A percentile compares a stretch with the other conserved stretches of the same genome.
phyloP scores from a whole-genome alignment of 192 early-diverging fungal species.

The Backusella macrospora region DNA sequence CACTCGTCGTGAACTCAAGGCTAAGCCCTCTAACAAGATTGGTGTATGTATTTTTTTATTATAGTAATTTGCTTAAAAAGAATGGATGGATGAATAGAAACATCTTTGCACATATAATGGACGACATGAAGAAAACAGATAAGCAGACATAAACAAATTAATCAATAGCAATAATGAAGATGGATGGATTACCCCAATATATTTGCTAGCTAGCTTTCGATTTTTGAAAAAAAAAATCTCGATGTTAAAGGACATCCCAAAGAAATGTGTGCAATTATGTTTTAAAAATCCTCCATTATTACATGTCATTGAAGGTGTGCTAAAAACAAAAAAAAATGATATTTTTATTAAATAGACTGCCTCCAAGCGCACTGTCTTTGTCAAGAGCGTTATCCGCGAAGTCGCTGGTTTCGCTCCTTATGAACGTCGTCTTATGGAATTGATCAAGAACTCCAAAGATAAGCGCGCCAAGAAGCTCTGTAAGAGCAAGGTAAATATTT shows the following conservation, averaged over 20 bases:
- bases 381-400: constrained; percentile 94
- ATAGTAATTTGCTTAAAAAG: constrained; percentile 24
- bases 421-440: constrained; percentile 99
- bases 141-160: constrained; percentile 3
- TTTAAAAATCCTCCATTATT: no score
- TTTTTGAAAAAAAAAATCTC: no score
- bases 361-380: constrained; percentile 84
- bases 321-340: not conserved
- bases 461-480: constrained; percentile 99
- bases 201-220: no score
- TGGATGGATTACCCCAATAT: no score
- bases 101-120: constrained; percentile 2
- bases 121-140: constrained; percentile 6
- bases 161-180: no score
- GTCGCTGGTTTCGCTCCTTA: constrained; percentile 98
- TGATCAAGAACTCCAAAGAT: constrained; percentile 99
- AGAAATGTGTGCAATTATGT: no score
- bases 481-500: constrained; percentile 82
- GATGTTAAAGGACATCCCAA: no score
- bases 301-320: no score
- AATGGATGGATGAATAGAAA: constrained; percentile 53
- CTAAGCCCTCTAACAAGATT: constrained; percentile 77
- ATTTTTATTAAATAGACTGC: constrained; percentile 68
- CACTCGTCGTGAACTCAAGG: constrained; percentile 68
- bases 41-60: constrained; percentile 66